Conservation (phyloP, 768 basidiomycete species). For the Suillus clintonianus region DNA sequence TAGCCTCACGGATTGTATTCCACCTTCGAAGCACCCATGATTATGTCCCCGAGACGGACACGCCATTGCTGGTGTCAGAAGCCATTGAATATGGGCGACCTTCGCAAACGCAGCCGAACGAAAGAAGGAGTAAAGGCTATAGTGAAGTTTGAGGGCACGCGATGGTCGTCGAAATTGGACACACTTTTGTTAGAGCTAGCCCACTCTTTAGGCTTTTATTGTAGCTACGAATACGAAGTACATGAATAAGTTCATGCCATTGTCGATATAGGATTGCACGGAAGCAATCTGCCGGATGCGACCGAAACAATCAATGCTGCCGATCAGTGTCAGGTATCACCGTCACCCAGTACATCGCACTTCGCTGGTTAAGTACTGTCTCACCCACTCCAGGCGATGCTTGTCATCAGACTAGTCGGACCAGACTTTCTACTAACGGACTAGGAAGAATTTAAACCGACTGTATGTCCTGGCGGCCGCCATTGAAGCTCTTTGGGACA, state of each 20-base stretch:
- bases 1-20: constrained; percentile 30
- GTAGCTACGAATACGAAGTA: background rate
- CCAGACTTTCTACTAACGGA: background rate
- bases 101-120: background rate
- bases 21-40: constrained; percentile 21
- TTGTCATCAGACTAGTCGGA: background rate
- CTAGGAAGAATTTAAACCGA: too few relatives aligned
- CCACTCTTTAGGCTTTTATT: too few relatives aligned
- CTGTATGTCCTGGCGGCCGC: background rate
- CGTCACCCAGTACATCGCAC: background rate
- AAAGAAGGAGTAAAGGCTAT: too few relatives aligned
- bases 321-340: background rate
- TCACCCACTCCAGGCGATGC: background rate
- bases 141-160: background rate
- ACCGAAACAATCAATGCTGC: constrained; percentile 5
- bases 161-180: background rate
- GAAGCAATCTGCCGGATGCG: background rate
- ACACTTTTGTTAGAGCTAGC: background rate
- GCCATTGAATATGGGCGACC: background rate
- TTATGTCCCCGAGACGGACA: background rate
- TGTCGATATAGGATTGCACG: too few relatives aligned
- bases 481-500: background rate
- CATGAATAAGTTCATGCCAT: too few relatives aligned
- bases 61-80: too few relatives aligned
- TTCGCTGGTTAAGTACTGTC: background rate